phyloP scores from a whole-genome alignment of 805 yeast genomes.

The Metschnikowia bowlesiae region DNA sequence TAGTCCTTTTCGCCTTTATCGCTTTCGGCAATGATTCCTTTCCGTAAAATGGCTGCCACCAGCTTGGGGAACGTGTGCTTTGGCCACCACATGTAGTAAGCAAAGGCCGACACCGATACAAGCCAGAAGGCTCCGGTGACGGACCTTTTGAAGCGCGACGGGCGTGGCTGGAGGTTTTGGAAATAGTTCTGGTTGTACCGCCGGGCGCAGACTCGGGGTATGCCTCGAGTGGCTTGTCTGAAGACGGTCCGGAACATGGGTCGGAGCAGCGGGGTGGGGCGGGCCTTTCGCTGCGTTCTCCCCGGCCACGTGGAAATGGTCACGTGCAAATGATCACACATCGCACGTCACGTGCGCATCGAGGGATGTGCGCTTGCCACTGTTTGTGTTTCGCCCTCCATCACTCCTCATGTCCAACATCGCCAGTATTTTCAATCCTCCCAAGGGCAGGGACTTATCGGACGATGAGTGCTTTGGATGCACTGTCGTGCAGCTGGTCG shows the following conservation, averaged over 20 bases:
- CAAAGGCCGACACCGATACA: slow-evolving; percentile 20
- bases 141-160: slow-evolving; percentile 13
- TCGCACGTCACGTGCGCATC: too few species aligned
- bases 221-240: not conserved
- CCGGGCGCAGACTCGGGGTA: not conserved
- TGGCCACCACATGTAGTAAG: slow-evolving; percentile 54
- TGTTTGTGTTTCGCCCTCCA: too few species aligned
- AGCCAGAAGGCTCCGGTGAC: slow-evolving; percentile 12
- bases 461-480: slow-evolving; percentile 63
- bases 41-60: slow-evolving; percentile 68
- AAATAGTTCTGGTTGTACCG: slow-evolving; percentile 14
- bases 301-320: not conserved
- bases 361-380: too few species aligned
- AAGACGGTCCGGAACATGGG: slow-evolving; percentile 1
- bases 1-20: slow-evolving; percentile 61
- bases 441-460: slow-evolving; percentile 37
- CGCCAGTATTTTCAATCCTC: slow-evolving; percentile 48
- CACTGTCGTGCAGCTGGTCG: slow-evolving; percentile 57
- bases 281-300: too few species aligned
- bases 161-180: slow-evolving; percentile 10
- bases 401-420: slow-evolving; percentile 41
- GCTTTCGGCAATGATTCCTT: slow-evolving; percentile 81
- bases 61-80: slow-evolving; percentile 61
- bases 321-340: too few species aligned
- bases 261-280: not conserved